These are phyloP conservation scores for Pestalotiopsis sp. DNA, from an alignment of 2,329 filamentous ascomycete genomes.

Conservation along the genomic window DNA sequence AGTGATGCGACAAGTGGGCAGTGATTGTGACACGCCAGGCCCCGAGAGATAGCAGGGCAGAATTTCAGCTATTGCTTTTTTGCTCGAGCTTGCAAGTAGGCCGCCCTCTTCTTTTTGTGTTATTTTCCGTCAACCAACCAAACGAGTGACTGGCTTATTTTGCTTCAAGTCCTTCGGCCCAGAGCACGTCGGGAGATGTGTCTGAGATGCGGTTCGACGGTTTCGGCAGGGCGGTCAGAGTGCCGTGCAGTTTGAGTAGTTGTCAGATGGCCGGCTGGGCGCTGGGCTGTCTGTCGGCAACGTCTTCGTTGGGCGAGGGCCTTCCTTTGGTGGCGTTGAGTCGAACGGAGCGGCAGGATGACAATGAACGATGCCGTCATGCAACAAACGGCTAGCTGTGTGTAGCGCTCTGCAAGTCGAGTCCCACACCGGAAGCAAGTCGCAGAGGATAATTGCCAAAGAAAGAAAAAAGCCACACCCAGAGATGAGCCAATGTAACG, in stretches of 20 bases:
- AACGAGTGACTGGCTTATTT: constrained; percentile 1
- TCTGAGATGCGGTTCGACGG: neutral
- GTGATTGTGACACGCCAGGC: constrained; percentile 13
- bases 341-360: constrained; percentile 4
- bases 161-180: neutral
- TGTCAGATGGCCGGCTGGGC: neutral
- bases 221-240: neutral
- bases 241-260: neutral
- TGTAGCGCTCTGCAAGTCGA: neutral
- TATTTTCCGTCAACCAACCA: neutral
- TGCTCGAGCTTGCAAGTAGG: neutral
- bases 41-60: constrained; percentile 3
- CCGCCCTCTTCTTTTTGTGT: constrained; percentile 1
- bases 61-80: constrained; percentile 7
- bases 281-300: neutral
- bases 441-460: neutral
- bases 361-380: constrained; percentile 9
- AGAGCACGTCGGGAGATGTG: neutral
- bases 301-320: neutral
- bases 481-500: constrained; percentile 5
- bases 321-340: constrained; percentile 9
- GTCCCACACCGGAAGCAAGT: constrained; percentile 3
- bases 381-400: constrained; percentile 9
- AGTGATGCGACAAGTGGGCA: constrained; percentile 15
- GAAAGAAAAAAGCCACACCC: neutral